Conservation (phyloP, 2,329 filamentous ascomycete species). For the Colletotrichum brevisporum region DNA sequence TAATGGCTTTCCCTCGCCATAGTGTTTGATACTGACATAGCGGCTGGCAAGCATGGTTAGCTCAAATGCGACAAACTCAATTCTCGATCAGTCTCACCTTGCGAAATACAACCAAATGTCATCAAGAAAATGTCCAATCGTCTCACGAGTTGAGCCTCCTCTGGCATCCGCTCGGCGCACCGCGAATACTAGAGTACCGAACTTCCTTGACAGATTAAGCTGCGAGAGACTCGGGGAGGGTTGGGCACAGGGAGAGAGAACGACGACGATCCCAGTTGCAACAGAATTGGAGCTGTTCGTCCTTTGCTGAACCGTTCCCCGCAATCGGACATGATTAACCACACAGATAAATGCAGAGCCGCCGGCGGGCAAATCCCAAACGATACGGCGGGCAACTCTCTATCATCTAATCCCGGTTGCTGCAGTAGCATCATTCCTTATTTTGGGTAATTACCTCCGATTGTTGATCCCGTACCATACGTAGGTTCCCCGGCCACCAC, state of each 20-base stretch:
- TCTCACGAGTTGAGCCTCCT: conserved; percentile 32
- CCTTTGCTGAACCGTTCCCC: conserved; percentile 11
- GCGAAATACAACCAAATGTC: conserved; percentile 43
- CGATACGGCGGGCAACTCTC: conserved; percentile 1
- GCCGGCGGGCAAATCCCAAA: conserved; percentile 2
- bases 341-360: conserved; percentile 9
- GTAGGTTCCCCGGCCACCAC: conserved; percentile 5
- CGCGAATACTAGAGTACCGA: conserved; percentile 37
- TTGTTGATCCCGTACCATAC: conserved; percentile 6
- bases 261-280: neutral
- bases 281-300: neutral
- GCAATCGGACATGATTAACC: neutral
- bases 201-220: conserved; percentile 10
- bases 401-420: conserved; percentile 4
- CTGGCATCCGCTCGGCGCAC: conserved; percentile 35
- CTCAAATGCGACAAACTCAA: neutral
- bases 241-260: no score
- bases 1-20: conserved; percentile 36
- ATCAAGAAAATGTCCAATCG: conserved; percentile 41
- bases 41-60: no score
- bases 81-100: conserved; percentile 20
- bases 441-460: conserved; percentile 6
- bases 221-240: neutral
- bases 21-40: conserved; percentile 10
- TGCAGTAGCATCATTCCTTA: conserved; percentile 1